Percentiles rank a stretch among this genome's conserved stretches.
These are phyloP conservation scores for Plectosphaerella cucumerina DNA, from an alignment of 2,329 filamentous ascomycete species.

Conservation along the genomic window DNA sequence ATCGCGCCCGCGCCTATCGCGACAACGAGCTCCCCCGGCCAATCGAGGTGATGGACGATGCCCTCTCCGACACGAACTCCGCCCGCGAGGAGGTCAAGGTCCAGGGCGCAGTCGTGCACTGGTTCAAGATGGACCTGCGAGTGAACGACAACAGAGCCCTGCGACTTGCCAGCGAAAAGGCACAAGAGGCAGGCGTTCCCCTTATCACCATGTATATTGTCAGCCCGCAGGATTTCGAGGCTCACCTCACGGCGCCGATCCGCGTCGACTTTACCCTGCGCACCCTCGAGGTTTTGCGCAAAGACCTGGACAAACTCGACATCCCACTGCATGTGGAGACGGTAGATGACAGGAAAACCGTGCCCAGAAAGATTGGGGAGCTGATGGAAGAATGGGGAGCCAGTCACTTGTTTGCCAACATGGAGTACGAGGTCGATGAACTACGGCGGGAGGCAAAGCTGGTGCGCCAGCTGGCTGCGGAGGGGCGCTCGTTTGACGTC, in stretches of 20 bases:
- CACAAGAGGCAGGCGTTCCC: conserved; percentile 64
- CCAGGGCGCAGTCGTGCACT: conserved; percentile 70
- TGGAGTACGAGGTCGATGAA: conserved; percentile 92
- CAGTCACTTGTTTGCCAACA: conserved; percentile 73
- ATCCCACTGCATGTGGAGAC: conserved; percentile 78
- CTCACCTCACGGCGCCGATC: conserved; percentile 68
- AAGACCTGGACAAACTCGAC: conserved; percentile 63
- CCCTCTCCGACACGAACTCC: conserved; percentile 56
- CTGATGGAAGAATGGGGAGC: conserved; percentile 69
- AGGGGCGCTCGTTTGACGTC: conserved; percentile 64
- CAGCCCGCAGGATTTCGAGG: conserved; percentile 79
- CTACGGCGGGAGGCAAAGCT: conserved; percentile 70
- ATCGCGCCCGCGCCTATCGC: conserved; percentile 70
- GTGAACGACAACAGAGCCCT: conserved; percentile 70
- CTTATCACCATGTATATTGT: conserved; percentile 75
- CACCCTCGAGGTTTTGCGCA: conserved; percentile 60
- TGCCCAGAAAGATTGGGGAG: conserved; percentile 59
- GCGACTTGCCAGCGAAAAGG: conserved; percentile 59
- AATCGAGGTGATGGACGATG: conserved; percentile 61
- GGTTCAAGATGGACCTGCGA: conserved; percentile 84
- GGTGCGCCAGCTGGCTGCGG: conserved; percentile 54
- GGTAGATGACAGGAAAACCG: conserved; percentile 58
- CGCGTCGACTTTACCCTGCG: conserved; percentile 80
- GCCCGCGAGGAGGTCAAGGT: conserved; percentile 47
- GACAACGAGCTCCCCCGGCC: conserved; percentile 66